Conservation (phyloP, 2,329 filamentous ascomycete species). For the Seiridium cupressi region DNA sequence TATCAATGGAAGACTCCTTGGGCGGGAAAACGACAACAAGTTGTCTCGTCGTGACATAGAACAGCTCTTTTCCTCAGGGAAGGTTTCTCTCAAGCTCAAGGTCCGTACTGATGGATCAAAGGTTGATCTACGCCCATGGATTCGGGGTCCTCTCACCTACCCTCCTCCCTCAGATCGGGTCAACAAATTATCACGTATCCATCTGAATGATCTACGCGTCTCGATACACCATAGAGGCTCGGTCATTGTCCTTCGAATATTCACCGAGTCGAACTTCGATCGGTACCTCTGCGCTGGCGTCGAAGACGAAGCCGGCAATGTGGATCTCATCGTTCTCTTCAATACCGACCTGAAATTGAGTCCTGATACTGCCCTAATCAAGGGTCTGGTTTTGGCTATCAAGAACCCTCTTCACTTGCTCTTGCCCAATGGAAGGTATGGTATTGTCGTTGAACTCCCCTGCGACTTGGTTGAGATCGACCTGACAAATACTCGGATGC, state of each 20-base stretch:
- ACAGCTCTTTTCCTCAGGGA: not conserved
- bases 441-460: not conserved
- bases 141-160: not conserved
- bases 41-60: not conserved
- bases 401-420: not conserved
- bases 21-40: not conserved
- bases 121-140: not conserved
- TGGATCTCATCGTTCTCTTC: not conserved
- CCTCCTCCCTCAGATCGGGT: not conserved
- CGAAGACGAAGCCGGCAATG: not conserved
- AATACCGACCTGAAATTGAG: not conserved
- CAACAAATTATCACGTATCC: not conserved
- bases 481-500: not conserved
- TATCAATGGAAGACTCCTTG: not conserved
- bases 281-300: not conserved
- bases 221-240: not conserved
- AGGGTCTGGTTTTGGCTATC: not conserved
- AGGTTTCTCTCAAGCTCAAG: not conserved
- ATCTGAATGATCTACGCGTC: not conserved
- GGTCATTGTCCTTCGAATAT: not conserved
- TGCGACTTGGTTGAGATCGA: not conserved
- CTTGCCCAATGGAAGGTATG: not conserved
- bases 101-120: not conserved
- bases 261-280: not conserved
- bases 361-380: not conserved